Percentiles rank a stretch among this genome's conserved stretches.
Conservation (phyloP, 192 early-diverging fungal species). For the Entophlyctis luteolus region DNA sequence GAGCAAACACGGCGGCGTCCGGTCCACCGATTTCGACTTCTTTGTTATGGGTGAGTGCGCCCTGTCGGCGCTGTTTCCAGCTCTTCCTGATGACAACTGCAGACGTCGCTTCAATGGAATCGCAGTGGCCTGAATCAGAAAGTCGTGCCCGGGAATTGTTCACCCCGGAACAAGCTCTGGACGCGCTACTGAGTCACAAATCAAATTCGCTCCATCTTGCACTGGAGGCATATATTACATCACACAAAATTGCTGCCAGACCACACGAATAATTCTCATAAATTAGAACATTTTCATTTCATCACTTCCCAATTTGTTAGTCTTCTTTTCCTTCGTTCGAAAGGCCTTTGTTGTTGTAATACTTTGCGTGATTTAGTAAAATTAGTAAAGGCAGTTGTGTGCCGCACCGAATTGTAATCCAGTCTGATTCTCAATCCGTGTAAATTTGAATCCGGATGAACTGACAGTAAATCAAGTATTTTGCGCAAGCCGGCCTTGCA, state of each 20-base stretch:
- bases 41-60: neutral
- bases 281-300: neutral
- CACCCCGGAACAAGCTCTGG: neutral
- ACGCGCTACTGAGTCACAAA: neutral
- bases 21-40: neutral
- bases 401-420: slow-evolving; percentile 64
- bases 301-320: neutral
- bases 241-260: too few species aligned
- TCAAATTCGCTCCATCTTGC: slow-evolving; percentile 4
- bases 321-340: neutral
- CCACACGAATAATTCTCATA: too few species aligned
- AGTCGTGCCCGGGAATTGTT: neutral
- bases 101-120: slow-evolving; percentile 7
- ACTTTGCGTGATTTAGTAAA: neutral
- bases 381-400: neutral
- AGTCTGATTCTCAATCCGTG: slow-evolving; percentile 71
- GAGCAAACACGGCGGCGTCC: neutral
- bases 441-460: slow-evolving; percentile 67
- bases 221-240: neutral
- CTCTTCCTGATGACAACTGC: neutral
- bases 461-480: slow-evolving; percentile 54
- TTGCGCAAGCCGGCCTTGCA: slow-evolving; percentile 48
- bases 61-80: neutral
- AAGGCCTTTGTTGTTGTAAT: neutral
- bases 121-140: slow-evolving; percentile 7